Base-by-base conservation (phyloP, 2,329 filamentous ascomycete species). In the Diaporthe velutina region DNA sequence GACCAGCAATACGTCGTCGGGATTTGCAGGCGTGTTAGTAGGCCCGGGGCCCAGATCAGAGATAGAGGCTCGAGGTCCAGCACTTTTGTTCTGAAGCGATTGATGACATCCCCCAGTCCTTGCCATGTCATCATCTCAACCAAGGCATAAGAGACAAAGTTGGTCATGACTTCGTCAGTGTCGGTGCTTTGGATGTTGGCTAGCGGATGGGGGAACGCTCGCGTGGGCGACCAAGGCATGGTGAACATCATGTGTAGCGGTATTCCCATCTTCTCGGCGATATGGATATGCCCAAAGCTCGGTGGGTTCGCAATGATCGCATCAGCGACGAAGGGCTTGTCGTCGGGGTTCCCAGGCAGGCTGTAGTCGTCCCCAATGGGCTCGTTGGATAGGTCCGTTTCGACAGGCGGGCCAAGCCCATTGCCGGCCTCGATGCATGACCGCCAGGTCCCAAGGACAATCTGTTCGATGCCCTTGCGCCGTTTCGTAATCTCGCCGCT, bases 121-220 rank as follows among this genome's bases (percentile, higher is more conserved):
- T 98, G 95, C 95, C 95, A 98, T 15, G 95, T 96, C 88, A 98
- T 91, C 90, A 97, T 94, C 78, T 98, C 95, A 2, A 98, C 93
- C 28, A 98, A 86, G 0, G 93, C 92, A 79, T 98, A 98, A 0
- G 93, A 94, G 73, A 97, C 88, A 80, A 94, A 96, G 79, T 97
- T 98, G 0, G 94, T 93, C 74, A 95, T 88, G n/a, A 90, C 90
- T 7, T 91, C 88, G 79, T 97, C 94, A 1, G 93, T 93, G 78
- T 95, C 95, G 0, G 92, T 91, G 1, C 91, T 91, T 76, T 94
- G 90, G 73, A 98, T 92, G 77, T 97, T 96, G 0, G 95, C 95
- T 33, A 98, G 86, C 0, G 95, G 95, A 79, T 98, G 95, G 0
- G 95, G 94, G 78, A 98, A 98, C 0, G 93, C 90, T 80, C 94